A percentile compares a stretch with the other conserved stretches of the same genome.
phyloP scores from a whole-genome alignment of 305 asterid species.

The Rubia occidens region DNA sequence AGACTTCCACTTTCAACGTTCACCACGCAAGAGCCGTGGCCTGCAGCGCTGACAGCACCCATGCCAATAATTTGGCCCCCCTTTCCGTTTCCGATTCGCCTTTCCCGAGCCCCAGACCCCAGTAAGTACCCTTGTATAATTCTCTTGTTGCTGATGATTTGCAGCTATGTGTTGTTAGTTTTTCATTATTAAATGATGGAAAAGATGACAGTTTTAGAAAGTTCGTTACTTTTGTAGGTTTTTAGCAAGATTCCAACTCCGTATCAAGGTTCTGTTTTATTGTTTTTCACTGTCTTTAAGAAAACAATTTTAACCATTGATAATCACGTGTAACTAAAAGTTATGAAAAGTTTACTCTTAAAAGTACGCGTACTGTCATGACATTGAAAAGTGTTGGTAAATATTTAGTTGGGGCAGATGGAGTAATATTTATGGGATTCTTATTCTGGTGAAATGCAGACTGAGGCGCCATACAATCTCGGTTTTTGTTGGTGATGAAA shows the following conservation, averaged over 20 bases:
- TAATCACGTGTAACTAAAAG: background rate
- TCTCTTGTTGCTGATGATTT: background rate
- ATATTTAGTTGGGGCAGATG: too few relatives aligned
- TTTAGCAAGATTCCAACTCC: background rate
- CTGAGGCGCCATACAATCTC: conserved; percentile 72
- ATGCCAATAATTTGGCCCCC: conserved; percentile 15
- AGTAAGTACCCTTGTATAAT: conserved; percentile 19
- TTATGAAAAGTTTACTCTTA: background rate
- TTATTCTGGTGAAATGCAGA: conserved; percentile 34
- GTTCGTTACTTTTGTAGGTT: background rate
- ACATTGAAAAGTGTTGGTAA: too few relatives aligned
- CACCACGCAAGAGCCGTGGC: conserved; percentile 26
- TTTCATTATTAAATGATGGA: background rate
- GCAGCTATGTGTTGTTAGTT: background rate
- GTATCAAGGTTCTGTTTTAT: background rate
- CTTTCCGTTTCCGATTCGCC: conserved; percentile 34
- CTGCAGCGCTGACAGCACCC: conserved; percentile 19
- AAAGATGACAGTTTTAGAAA: background rate
- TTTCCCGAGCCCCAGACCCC: conserved; percentile 25
- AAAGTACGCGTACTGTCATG: background rate
- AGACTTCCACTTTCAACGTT: conserved; percentile 3
- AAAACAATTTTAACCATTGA: background rate
- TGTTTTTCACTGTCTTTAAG: background rate
- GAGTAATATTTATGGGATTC: background rate
- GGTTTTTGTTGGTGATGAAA: conserved; percentile 96